Base-by-base conservation (phyloP, 2,329 filamentous ascomycete genomes). In the Diaporthe longicolla region DNA sequence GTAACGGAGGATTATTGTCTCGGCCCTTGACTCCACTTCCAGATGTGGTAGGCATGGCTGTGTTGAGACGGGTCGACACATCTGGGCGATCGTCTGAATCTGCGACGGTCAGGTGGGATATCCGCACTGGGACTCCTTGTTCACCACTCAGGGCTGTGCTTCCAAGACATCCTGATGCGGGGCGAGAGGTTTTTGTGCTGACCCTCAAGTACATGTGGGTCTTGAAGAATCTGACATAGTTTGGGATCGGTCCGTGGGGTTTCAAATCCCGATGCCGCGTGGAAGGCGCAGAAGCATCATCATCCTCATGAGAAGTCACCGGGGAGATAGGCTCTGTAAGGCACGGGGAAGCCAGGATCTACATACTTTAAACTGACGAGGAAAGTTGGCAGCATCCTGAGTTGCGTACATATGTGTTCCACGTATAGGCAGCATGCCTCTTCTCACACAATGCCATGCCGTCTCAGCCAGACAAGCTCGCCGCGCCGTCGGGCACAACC, bases 81-180 rank as follows among this genome's bases (percentile, higher is more conserved):
- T 54, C 48, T 68, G 63, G 32, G 63, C 9, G 63, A 68, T 68
- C 63, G 32, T 68, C 63, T 68, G 63, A 68, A 40, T 40, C 63
- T 54, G 63, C 63, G 63, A 68, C 63, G 63, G 21, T 29, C 26
- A 37, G 29, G 29, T 29, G 61, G 19, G 29, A 50, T 35, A 52
- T 37, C 45, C 29, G 21, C 29, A 29, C 63, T 17, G 63, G 48
- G 32, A 54, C 63, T 54, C 63, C 48, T 54, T 68, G 63, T 32
- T 32, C 10, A n/a, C 15, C 6, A 8, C 8, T 1, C 32, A 19
- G 24, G n/a, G 63, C 45, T 68, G 43, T 50, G 19, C 13, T 13
- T 40, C 32, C 63, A 68, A 68, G 32, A n/a, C 5, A 19, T 19
- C 19, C 45, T 66, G 63, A 54, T n/a, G 48, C 32, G 45, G 32